Evolutionary conservation across 192 early-diverging fungal species (phyloP).

Genomic region (Radiomyces spectabilis): DNA sequence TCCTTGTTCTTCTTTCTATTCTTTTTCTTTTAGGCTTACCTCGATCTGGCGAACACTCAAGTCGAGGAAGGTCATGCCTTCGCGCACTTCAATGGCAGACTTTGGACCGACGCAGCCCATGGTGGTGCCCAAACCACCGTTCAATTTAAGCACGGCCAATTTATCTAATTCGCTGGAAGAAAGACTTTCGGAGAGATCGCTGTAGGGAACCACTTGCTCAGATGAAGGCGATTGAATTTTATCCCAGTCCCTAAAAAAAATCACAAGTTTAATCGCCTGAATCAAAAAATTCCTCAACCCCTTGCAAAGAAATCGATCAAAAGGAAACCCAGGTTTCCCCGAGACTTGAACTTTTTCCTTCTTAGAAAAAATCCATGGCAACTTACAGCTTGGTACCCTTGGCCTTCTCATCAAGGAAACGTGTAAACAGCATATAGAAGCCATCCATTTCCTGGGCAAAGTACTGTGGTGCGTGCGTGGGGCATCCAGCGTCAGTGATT

Average conservation of each 20-base stretch:
- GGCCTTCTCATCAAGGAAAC: slow-evolving; percentile 77
- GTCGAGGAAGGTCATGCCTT: slow-evolving; percentile 97
- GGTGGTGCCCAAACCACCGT: slow-evolving; percentile 97
- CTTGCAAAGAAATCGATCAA: too few species aligned
- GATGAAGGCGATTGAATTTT: slow-evolving; percentile 87
- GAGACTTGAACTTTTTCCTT: too few species aligned
- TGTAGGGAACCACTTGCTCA: slow-evolving; percentile 84
- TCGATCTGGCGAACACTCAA: slow-evolving; percentile 98
- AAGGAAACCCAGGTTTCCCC: too few species aligned
- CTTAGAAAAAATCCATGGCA: too few species aligned
- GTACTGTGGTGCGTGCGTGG: slow-evolving; percentile 23
- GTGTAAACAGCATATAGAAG: slow-evolving; percentile 76
- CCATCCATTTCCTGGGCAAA: slow-evolving; percentile 80
- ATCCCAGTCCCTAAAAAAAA: slow-evolving; percentile 80
- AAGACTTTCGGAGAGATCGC: slow-evolving; percentile 47
- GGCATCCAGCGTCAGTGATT: background rate
- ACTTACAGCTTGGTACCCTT: slow-evolving; percentile 74
- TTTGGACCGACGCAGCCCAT: slow-evolving; percentile 99
- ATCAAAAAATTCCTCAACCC: too few species aligned
- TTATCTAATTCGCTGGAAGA: slow-evolving; percentile 66
- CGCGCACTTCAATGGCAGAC: slow-evolving; percentile 96
- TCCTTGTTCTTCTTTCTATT: too few species aligned
- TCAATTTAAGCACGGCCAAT: slow-evolving; percentile 97
- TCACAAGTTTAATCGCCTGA: too few species aligned
- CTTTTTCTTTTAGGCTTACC: slow-evolving; percentile 31